Base-by-base conservation (phyloP, 306 rosid genomes). In the Fragaria ananassa region DNA sequence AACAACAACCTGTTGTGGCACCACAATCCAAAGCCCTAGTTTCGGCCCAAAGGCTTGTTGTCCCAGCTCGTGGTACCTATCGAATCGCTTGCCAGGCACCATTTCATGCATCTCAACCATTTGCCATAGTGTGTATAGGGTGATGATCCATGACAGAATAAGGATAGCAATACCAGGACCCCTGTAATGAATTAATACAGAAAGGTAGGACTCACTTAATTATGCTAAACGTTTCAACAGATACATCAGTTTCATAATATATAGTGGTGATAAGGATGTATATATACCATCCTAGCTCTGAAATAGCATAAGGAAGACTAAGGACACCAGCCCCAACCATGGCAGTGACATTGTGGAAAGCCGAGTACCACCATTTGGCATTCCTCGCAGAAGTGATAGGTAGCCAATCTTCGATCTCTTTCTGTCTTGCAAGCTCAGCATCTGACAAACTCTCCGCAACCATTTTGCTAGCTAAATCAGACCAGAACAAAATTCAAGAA, bases 321-420 rank as follows among this genome's bases (percentile, higher is more conserved):
- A 93, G 98, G 34, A 93, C 97, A 1, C 98, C 98, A 0, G 98
- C 98, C 5, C 98, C 98, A 9, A 91, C 98, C 98, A 93, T 93
- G 79, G 97, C 96, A 0, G 98, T 93, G 83, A 90, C 88, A 66
- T 93, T 93, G 85, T 93, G 98, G 74, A 89, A 93, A 56, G 98
- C 93, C 0, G 98, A 90, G 67, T 85, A 91, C 98, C 97, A 89
- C 98, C 98, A 93, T 82, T 93, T 93, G 2, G 93, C 98, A 25
- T 90, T 85, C 58, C 98, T 81, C 0, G 96, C 82, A 8, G 93
- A 87, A 17, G 98, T 89, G 51, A 93, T 73, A 0, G 98, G 98
- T 80, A 93, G 98, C 98, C 98, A 93, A n/a, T 88, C 85, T 0
- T 91, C 87, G 14, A 93, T 80, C 13, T 67, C 58, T 39, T 86